phyloP scores from a whole-genome alignment of 768 basidiomycete species.

The Boletus reticulatus region DNA sequence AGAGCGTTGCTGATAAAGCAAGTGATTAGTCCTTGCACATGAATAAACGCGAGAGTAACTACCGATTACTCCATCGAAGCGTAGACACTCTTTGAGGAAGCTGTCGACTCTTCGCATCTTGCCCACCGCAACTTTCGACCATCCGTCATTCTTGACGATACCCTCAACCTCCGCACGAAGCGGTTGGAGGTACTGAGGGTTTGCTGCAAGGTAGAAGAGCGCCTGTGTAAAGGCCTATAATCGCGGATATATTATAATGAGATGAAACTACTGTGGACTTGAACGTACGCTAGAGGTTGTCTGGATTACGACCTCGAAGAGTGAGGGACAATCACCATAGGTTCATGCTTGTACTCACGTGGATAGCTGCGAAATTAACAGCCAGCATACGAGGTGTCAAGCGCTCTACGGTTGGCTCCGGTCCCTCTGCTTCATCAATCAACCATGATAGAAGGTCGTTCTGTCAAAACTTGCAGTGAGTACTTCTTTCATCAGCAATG shows the following conservation, averaged over 20 bases:
- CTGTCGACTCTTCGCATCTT: neutral
- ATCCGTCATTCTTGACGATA: neutral
- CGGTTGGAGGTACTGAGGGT: neutral
- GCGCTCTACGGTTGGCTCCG: conserved; percentile 17
- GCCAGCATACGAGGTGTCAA: conserved; percentile 18
- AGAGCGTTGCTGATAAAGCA: too few relatives aligned
- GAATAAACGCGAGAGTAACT: neutral
- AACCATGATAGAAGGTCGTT: conserved; percentile 35
- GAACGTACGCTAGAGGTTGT: conserved; percentile 16
- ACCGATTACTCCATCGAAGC: neutral
- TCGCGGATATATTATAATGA: neutral
- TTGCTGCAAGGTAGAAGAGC: neutral
- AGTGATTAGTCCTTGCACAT: neutral
- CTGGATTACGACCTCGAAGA: conserved; percentile 1
- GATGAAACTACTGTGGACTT: neutral
- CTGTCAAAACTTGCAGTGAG: conserved; percentile 10
- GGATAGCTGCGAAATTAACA: conserved; percentile 19
- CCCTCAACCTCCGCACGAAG: neutral
- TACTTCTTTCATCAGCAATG: neutral
- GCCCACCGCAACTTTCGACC: neutral
- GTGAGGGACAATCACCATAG: neutral
- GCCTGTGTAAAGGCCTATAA: conserved; percentile 29
- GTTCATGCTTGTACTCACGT: conserved; percentile 9
- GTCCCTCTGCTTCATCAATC: conserved; percentile 25
- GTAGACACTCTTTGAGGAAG: neutral